A percentile compares a stretch with the other conserved stretches of the same genome.
Evolutionary conservation across 192 early-diverging fungal genomes (phyloP).

Genomic region (Coemansia sp.): DNA sequence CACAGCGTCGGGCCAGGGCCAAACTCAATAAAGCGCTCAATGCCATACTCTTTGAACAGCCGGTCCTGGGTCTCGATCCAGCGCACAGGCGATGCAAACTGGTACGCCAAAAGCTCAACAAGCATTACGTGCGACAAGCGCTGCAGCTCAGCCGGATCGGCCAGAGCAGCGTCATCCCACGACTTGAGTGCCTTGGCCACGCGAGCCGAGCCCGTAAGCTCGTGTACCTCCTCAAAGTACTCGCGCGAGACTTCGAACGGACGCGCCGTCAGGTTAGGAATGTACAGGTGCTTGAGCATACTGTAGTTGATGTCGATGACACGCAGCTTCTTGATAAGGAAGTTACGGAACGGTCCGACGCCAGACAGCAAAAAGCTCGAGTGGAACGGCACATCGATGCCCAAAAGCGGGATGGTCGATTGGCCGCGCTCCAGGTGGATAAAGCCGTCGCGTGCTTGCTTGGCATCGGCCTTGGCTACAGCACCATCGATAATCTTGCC

Average conservation of each 20-base stretch:
- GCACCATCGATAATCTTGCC: slow-evolving; percentile 65
- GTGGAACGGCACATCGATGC: slow-evolving; percentile 97
- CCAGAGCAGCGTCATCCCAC: slow-evolving; percentile 65
- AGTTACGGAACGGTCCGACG: slow-evolving; percentile 81
- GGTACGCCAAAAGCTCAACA: slow-evolving; percentile 88
- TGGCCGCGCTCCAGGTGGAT: slow-evolving; percentile 72
- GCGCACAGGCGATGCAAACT: slow-evolving; percentile 91
- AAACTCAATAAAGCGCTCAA: slow-evolving; percentile 85
- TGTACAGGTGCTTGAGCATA: slow-evolving; percentile 74
- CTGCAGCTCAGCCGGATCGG: slow-evolving; percentile 68
- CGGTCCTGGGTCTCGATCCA: slow-evolving; percentile 97
- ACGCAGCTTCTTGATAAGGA: slow-evolving; percentile 79
- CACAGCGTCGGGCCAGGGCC: slow-evolving; percentile 86
- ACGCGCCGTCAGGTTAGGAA: slow-evolving; percentile 91
- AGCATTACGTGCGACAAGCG: slow-evolving; percentile 80
- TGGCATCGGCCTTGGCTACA: slow-evolving; percentile 9
- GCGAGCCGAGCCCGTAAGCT: slow-evolving; percentile 67
- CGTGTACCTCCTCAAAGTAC: slow-evolving; percentile 73
- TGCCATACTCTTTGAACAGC: slow-evolving; percentile 72
- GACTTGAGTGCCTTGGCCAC: slow-evolving; percentile 71
- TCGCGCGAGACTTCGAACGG: slow-evolving; percentile 76
- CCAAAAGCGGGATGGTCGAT: slow-evolving; percentile 85
- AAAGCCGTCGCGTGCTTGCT: slow-evolving; percentile 55
- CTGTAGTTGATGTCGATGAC: slow-evolving; percentile 62
- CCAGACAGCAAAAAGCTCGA: slow-evolving; percentile 83